Evolutionary conservation across 805 yeast species (phyloP).

Genomic region (Metschnikowia shivogae): DNA sequence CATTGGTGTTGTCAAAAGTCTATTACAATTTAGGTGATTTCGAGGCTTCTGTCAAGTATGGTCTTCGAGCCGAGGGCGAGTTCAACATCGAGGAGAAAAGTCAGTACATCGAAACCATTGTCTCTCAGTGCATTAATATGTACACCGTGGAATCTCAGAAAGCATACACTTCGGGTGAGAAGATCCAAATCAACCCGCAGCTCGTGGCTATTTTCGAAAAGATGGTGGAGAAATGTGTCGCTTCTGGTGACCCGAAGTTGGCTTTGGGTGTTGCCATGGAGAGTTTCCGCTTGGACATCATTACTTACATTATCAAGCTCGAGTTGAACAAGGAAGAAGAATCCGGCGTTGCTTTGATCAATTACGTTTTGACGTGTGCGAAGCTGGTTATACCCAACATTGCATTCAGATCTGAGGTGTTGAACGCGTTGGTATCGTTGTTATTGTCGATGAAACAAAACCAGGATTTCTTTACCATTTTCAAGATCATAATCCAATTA

Average conservation of each 20-base stretch:
- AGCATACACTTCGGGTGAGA: slow-evolving; percentile 22
- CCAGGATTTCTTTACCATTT: slow-evolving; percentile 79
- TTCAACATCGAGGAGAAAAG: slow-evolving; percentile 71
- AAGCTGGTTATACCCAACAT: slow-evolving; percentile 44
- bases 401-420: slow-evolving; percentile 16
- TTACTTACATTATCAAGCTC: slow-evolving; percentile 51
- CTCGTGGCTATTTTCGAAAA: slow-evolving; percentile 71
- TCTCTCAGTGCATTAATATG: slow-evolving; percentile 84
- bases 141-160: slow-evolving; percentile 65
- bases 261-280: slow-evolving; percentile 92
- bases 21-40: slow-evolving; percentile 91
- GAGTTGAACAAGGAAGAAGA: slow-evolving; percentile 46
- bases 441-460: slow-evolving; percentile 47
- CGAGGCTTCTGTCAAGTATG: slow-evolving; percentile 83
- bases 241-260: slow-evolving; percentile 64
- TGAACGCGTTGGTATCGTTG: slow-evolving; percentile 53
- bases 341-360: slow-evolving; percentile 50
- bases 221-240: slow-evolving; percentile 80
- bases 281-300: slow-evolving; percentile 78
- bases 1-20: slow-evolving; percentile 86
- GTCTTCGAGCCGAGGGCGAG: slow-evolving; percentile 76
- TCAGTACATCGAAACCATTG: slow-evolving; percentile 91
- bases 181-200: slow-evolving; percentile 49
- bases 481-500: slow-evolving; percentile 83
- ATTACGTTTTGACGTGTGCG: slow-evolving; percentile 72